phyloP scores from a whole-genome alignment of 2,329 filamentous ascomycete species.

The Hymenoscyphus repandus region DNA sequence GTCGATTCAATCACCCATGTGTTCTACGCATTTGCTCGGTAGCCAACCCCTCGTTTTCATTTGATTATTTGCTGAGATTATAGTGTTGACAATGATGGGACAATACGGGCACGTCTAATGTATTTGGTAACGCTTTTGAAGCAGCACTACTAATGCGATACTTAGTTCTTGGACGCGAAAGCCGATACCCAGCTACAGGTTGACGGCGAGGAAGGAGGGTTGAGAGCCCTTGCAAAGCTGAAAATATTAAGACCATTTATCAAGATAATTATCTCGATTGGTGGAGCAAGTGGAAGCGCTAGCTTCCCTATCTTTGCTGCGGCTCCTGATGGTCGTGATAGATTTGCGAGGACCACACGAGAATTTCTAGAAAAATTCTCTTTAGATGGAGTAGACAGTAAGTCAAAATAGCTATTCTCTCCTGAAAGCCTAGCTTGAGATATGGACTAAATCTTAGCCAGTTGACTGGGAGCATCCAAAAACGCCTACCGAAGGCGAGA shows the following conservation, averaged over 20 bases:
- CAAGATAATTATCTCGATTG: constrained; percentile 1
- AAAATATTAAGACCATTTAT: not conserved
- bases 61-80: too few species aligned
- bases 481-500: not conserved
- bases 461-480: constrained; percentile 3
- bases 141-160: not conserved
- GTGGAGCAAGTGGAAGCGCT: not conserved
- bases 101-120: not conserved
- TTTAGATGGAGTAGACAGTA: constrained; percentile 1
- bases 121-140: not conserved
- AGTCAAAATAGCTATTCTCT: too few species aligned
- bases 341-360: not conserved
- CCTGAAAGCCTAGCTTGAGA: too few species aligned
- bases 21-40: constrained; percentile 3
- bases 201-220: not conserved
- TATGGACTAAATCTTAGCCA: not conserved
- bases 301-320: not conserved
- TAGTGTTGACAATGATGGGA: not conserved
- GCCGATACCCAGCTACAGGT: not conserved
- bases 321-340: not conserved
- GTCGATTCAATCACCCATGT: not conserved
- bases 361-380: not conserved
- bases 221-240: not conserved
- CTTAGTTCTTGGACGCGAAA: not conserved
- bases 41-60: not conserved